Evolutionary conservation across 225 moss, liverwort and hornwort genomes (phyloP).

Genomic region (Anthoceros angustus): DNA sequence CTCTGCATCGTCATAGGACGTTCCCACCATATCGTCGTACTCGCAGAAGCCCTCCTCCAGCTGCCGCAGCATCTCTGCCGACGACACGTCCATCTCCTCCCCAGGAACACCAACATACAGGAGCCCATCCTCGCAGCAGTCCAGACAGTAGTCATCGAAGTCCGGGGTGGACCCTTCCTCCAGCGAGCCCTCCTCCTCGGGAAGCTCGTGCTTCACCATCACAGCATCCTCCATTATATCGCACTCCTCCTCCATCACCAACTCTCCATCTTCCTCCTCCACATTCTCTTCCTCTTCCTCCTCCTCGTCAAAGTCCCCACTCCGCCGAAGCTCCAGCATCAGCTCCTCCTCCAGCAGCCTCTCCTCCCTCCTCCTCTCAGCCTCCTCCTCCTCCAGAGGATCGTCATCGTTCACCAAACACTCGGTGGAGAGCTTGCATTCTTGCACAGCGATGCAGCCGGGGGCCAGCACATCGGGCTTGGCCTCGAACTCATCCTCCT

Average conservation of each 20-base stretch:
- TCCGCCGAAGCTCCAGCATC: background rate
- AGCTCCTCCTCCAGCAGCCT: background rate
- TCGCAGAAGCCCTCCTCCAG: background rate
- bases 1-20: background rate
- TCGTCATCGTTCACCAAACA: background rate
- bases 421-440: background rate
- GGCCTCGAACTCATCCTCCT: background rate
- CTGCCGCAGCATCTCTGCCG: background rate
- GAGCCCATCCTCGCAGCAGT: background rate
- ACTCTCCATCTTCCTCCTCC: background rate
- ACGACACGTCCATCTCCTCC: background rate
- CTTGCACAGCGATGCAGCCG: background rate
- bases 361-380: background rate
- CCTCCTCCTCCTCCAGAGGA: background rate
- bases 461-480: background rate
- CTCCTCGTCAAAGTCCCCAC: too few relatives aligned
- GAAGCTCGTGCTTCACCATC: background rate
- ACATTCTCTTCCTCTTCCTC: too few relatives aligned
- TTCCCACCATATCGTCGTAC: background rate
- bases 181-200: background rate
- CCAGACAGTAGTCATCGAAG: background rate
- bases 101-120: background rate
- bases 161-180: background rate
- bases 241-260: too few relatives aligned
- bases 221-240: background rate